These are phyloP conservation scores for Arachnomyces sp. DNA, from an alignment of 2,329 filamentous ascomycete genomes.

Conservation along the genomic window DNA sequence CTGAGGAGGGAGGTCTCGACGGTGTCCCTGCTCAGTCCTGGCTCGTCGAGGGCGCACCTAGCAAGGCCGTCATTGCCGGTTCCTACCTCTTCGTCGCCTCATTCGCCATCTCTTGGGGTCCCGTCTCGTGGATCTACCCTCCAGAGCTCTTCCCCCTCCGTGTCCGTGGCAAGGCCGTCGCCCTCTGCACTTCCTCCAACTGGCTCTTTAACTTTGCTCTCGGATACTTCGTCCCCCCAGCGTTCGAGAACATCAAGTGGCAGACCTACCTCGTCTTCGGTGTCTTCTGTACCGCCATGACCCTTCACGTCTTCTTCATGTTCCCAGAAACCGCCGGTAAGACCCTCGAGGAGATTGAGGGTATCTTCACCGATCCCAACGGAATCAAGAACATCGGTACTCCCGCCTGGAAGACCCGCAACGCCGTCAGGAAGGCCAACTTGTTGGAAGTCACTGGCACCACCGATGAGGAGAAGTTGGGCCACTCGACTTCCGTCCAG, in stretches of 20 bases:
- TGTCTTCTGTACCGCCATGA: constrained; percentile 59
- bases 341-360: constrained; percentile 68
- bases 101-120: constrained; percentile 58
- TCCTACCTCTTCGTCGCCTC: constrained; percentile 65
- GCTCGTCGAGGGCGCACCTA: constrained; percentile 34
- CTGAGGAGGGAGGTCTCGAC: constrained; percentile 17
- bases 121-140: constrained; percentile 51
- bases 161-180: constrained; percentile 56
- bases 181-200: constrained; percentile 52
- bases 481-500: too few relatives aligned
- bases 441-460: constrained; percentile 22
- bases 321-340: constrained; percentile 64
- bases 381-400: constrained; percentile 30
- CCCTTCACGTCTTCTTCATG: constrained; percentile 58
- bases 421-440: constrained; percentile 21
- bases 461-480: constrained; percentile 15
- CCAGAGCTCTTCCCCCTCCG: constrained; percentile 56
- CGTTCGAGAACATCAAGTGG: constrained; percentile 51
- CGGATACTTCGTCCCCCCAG: constrained; percentile 50
- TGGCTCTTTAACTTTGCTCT: constrained; percentile 54
- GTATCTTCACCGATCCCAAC: constrained; percentile 50
- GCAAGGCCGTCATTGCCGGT: constrained; percentile 57
- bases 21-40: constrained; percentile 30
- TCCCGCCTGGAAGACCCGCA: constrained; percentile 31
- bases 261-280: constrained; percentile 68